Evolutionary conservation across 2,329 filamentous ascomycete genomes (phyloP).

Genomic region (Periconia sp.): DNA sequence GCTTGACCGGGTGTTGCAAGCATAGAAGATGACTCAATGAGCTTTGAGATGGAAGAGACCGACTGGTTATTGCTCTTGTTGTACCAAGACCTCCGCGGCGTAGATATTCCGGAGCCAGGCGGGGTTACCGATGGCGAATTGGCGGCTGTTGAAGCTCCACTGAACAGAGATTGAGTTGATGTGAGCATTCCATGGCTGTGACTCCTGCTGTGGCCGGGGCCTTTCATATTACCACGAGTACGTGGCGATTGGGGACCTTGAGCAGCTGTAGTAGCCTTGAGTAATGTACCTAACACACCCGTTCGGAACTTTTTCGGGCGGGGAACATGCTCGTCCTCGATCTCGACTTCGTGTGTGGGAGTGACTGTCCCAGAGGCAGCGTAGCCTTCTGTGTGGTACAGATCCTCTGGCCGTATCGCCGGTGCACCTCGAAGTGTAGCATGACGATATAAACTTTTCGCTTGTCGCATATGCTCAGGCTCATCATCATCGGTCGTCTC

Average conservation of each 20-base stretch:
- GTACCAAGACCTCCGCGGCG: constrained; percentile 49
- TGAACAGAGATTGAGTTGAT: constrained; percentile 16
- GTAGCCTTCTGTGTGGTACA: constrained; percentile 38
- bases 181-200: constrained; percentile 24
- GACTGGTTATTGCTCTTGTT: constrained; percentile 44
- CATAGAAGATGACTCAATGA: constrained; percentile 53
- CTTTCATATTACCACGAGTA: constrained; percentile 15
- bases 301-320: constrained; percentile 72
- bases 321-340: constrained; percentile 69
- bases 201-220: constrained; percentile 28
- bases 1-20: constrained; percentile 50
- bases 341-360: constrained; percentile 54
- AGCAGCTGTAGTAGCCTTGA: constrained; percentile 56
- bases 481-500: constrained; percentile 35
- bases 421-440: constrained; percentile 30
- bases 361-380: constrained; percentile 56
- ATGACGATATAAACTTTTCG: constrained; percentile 43
- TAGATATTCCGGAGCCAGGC: constrained; percentile 50
- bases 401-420: constrained; percentile 30
- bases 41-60: constrained; percentile 49
- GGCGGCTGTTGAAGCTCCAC: constrained; percentile 39
- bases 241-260: constrained; percentile 9
- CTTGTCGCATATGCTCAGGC: constrained; percentile 48
- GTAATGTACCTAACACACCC: constrained; percentile 73
- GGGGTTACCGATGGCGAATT: constrained; percentile 49